A percentile compares a stretch with the other conserved stretches of the same genome.
Conservation (phyloP, 345 rosid species). For the Eucalyptus decipiens region DNA sequence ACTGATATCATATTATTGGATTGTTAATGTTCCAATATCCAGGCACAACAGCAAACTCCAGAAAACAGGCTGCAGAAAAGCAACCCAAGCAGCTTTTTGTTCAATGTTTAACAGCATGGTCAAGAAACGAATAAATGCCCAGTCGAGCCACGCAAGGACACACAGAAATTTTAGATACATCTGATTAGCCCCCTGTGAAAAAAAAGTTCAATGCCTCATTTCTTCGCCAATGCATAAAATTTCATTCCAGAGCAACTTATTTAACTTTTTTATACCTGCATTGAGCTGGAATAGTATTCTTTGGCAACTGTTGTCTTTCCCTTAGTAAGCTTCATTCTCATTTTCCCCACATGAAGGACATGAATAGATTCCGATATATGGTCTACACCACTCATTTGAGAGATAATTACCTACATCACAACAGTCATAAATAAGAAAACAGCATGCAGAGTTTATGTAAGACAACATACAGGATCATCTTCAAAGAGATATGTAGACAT, state of each 20-base stretch:
- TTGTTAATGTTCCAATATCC: not conserved
- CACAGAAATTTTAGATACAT: not conserved
- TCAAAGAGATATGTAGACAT: not conserved
- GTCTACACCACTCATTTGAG: conserved; percentile 66
- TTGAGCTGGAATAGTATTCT: conserved; percentile 76
- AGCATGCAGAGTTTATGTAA: not conserved
- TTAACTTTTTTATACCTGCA: conserved; percentile 46
- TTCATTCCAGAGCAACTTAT: not conserved
- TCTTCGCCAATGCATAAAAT: not conserved
- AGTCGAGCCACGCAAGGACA: not conserved
- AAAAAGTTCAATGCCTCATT: not conserved
- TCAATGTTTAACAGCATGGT: not conserved
- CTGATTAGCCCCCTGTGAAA: not conserved
- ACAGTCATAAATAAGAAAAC: not conserved
- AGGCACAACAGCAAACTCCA: not conserved
- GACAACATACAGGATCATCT: not conserved
- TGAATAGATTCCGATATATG: conserved; percentile 74
- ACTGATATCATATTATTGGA: not conserved
- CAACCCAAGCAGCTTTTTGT: not conserved
- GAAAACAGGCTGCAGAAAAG: not conserved
- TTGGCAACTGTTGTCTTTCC: conserved; percentile 65
- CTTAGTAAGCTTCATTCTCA: conserved; percentile 90
- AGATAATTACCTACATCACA: conserved; percentile 54
- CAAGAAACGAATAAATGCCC: not conserved
- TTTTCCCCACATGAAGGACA: conserved; percentile 79